Evolutionary conservation across 805 yeast species (phyloP), one percentile per base, ranked within the genome.

Genomic region (Wickerhamiella vanderwaltii): DNA sequence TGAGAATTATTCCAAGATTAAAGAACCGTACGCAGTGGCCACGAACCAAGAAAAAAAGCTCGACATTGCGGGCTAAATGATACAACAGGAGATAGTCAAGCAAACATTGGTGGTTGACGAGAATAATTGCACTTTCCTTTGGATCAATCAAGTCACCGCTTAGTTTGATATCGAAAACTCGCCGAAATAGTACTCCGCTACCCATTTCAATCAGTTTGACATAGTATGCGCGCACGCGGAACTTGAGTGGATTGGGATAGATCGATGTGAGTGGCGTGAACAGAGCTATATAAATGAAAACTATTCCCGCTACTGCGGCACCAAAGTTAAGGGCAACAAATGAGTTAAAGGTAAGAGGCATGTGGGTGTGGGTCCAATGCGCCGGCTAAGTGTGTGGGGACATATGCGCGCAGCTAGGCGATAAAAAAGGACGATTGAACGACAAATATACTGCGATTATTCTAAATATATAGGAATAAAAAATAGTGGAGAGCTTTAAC

Each of bases 91-190:
- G 52, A 55, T 77, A 75, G 56, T 85, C 95, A 11, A 74, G 70
- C 6, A 79, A 50, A 0, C 91, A 77, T 39, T 67, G 66, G 55
- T 85, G 95, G 52, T 84, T 85, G 39, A 73, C 59, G 37, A 62
- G 23, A 44, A 63, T 39, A 42, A 57, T 19, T 39, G 68, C 69
- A 23, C 58, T 52, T 43, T 62, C 52, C 11, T 43, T 34, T 16
- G 49, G 44, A 19, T 44, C 39, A 3, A 55, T 25, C 3, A 15
- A 12, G 13, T 47, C 47, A 0, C 57, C 57, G 7, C 18, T 23
- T 5, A 35, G 15, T 4, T 35, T 9, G 4, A 50, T 22, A 9
- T 35, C 17, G 18, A 46, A 30, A 7, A 30, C n/a, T 2, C 40
- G 31, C 6, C 34, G 32, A 13, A 37, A 29, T 4, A 42, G 23